Evolutionary conservation across 208 protist species (phyloP).

Genomic region (Acanthamoeba rhysodes): DNA sequence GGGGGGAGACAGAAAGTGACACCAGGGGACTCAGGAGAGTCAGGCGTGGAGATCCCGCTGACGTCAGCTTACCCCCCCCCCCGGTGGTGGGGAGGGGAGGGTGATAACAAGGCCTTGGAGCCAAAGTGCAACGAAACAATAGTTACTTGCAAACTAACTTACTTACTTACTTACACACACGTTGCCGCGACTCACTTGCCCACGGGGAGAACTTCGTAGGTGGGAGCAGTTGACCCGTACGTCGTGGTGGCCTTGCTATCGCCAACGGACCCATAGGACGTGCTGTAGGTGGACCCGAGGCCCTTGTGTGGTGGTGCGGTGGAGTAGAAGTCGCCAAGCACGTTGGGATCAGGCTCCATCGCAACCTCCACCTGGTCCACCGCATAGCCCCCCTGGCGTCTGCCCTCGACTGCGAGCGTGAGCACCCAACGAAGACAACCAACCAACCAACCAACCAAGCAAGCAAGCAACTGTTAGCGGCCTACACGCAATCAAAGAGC

Average conservation of each 20-base stretch:
- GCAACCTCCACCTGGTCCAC: background rate
- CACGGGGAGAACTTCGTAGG: background rate
- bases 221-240: background rate
- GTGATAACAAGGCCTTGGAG: no score
- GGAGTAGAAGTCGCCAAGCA: background rate
- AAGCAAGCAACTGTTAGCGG: background rate
- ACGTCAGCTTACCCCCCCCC: no score
- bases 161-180: no score
- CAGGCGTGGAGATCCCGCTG: no score
- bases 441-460: no score
- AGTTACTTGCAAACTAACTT: no score
- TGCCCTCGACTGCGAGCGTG: background rate
- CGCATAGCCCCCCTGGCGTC: background rate
- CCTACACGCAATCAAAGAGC: background rate
- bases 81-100: no score
- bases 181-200: no score
- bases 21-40: no score
- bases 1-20: no score
- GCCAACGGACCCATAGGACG: background rate
- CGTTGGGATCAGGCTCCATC: conserved; percentile 1
- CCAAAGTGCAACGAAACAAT: no score
- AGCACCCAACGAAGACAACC: no score
- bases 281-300: background rate
- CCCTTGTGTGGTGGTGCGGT: background rate
- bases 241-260: background rate